Evolutionary conservation across 1,284 basidiomycete genomes (phyloP).

Genomic region (Ustilago shanxiensis): DNA sequence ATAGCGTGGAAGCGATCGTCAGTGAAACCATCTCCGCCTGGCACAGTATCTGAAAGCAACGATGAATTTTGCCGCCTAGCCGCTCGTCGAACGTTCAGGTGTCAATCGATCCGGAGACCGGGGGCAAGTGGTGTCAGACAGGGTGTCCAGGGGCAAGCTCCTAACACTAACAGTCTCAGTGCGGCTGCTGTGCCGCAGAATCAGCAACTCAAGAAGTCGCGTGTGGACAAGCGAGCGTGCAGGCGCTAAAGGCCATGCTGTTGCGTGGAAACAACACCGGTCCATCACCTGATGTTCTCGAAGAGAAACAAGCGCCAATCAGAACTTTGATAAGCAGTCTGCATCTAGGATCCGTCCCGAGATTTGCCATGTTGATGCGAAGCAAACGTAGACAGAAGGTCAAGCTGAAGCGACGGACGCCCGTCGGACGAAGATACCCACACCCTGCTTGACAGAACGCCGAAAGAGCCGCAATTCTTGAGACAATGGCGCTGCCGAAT

Average conservation of each 20-base stretch:
- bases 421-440: too few species aligned
- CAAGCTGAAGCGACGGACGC: not conserved
- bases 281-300: not conserved
- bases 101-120: too few species aligned
- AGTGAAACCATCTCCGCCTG: not conserved
- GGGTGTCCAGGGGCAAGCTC: too few species aligned
- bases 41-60: not conserved
- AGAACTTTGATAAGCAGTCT: not conserved
- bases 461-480: not conserved
- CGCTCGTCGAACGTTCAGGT: not conserved
- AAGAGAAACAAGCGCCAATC: not conserved
- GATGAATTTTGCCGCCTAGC: not conserved
- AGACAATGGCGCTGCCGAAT: slow-evolving; percentile 2
- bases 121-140: too few species aligned
- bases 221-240: not conserved
- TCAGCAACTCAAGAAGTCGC: not conserved
- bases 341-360: not conserved
- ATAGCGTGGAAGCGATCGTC: slow-evolving; percentile 1
- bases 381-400: not conserved
- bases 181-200: not conserved
- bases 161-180: not conserved
- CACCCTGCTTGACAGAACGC: not conserved
- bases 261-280: not conserved
- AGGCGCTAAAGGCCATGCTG: not conserved
- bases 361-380: not conserved